Evolutionary conservation across 768 basidiomycete species (phyloP), one percentile per base, ranked within the genome.

Genomic region (Mycena galericulata): DNA sequence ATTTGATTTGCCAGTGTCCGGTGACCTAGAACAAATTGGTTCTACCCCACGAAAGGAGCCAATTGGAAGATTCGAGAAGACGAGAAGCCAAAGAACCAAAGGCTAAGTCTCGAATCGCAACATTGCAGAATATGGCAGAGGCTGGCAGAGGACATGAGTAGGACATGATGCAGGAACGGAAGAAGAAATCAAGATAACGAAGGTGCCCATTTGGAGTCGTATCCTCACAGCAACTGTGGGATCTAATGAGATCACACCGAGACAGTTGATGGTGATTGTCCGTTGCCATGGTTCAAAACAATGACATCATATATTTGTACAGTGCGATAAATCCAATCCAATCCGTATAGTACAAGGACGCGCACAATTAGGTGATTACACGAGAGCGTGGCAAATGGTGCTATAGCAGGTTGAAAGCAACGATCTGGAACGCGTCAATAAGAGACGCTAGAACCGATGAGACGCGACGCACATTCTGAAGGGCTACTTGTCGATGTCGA

Each of bases 291-390:
- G 46, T 34, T 61, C 45, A 38, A 22, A 15, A 36, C 20, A 18
- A 36, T 50, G 59, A 61, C 49, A 38, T 41, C 49, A 62, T 40
- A 36, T 36, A 36, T 36, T 61, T 61, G 22, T 30, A 61, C 59
- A 61, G 18, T 47, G 36, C 20, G 29, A 32, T 32, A n/a, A 9
- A 14, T 45, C 24, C 11, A 14, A 36, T 36, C 8, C 43, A 58
- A 32, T 38, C 4, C 24, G 47, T 36, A 32, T 22, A n/a, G 17
- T 11, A 51, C 34, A 51, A 50, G 26, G 43, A 46, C 30, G 20
- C 18, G 57, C 29, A 40, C 57, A 24, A 51, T 62, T 51, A 62
- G 60, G 49, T 41, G 60, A 29, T 47, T 51, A 26, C 24, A 30
- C 9, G 26, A 62, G 46, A 62, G 26, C 49, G 51, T 20, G 30